Evolutionary conservation across 2,329 filamentous ascomycete genomes (phyloP).

Genomic region (Chaetothyriales sp.): DNA sequence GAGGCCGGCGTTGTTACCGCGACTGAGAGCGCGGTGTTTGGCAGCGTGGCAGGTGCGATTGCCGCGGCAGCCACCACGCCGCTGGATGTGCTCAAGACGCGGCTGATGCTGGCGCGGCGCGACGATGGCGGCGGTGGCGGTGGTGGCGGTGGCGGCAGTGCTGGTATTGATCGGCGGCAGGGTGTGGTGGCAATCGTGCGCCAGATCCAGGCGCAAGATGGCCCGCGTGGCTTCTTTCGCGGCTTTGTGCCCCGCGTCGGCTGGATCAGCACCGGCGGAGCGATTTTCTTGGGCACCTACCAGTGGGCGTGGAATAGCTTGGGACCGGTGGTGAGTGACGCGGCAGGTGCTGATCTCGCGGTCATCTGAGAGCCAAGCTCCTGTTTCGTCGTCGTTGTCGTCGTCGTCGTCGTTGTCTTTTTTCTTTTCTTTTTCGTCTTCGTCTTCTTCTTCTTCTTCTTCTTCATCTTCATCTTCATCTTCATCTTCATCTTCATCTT

Average conservation of each 20-base stretch:
- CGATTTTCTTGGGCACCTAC: conserved; percentile 88
- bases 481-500: background rate
- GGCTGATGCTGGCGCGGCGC: conserved; percentile 77
- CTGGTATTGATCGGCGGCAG: conserved; percentile 22
- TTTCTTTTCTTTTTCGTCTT: too few relatives aligned
- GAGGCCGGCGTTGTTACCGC: conserved; percentile 47
- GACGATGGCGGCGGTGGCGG: conserved; percentile 36
- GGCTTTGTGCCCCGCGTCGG: conserved; percentile 64
- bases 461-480: too few relatives aligned
- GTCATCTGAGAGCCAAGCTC: background rate
- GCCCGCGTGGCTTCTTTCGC: conserved; percentile 32
- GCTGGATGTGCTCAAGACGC: conserved; percentile 89
- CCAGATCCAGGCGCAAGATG: conserved; percentile 44
- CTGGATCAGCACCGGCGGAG: conserved; percentile 91
- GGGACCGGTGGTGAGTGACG: conserved; percentile 21
- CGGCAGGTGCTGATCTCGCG: background rate
- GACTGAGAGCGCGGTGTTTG: conserved; percentile 69
- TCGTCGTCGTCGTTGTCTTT: background rate
- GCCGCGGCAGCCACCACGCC: conserved; percentile 85
- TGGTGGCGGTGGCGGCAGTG: conserved; percentile 23
- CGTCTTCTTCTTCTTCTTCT: background rate
- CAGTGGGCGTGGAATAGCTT: conserved; percentile 74
- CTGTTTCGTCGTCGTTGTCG: too few relatives aligned
- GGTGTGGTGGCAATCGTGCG: conserved; percentile 41
- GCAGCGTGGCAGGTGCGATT: conserved; percentile 67